phyloP scores from a whole-genome alignment of 371 early-diverging fungal genomes.

The Dentiscutata heterogama region DNA sequence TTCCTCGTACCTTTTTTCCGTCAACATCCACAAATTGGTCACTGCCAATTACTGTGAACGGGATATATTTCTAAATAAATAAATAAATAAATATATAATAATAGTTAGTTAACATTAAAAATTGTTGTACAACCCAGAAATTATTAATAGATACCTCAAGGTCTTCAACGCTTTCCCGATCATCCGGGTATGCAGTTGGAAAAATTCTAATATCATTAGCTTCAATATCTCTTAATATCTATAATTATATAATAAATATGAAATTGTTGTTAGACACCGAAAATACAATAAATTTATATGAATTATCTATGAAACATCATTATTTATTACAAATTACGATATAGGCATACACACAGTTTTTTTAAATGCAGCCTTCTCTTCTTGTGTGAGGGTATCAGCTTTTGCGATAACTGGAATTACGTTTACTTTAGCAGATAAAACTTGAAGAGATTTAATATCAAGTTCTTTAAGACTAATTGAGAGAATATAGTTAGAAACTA shows the following conservation, averaged over 20 bases:
- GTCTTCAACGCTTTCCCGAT: constrained; percentile 76
- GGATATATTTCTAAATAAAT: constrained; percentile 74
- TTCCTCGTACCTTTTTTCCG: constrained; percentile 83
- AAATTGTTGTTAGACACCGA: background rate
- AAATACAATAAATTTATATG: background rate
- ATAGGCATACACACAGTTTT: constrained; percentile 62
- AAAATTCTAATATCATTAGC: constrained; percentile 80
- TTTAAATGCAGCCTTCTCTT: constrained; percentile 74
- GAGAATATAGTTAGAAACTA: constrained; percentile 44
- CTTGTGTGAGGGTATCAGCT: constrained; percentile 73
- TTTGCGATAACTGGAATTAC: constrained; percentile 90
- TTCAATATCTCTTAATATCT: constrained; percentile 79
- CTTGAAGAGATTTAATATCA: constrained; percentile 89
- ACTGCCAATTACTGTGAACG: constrained; percentile 95
- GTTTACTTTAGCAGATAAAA: constrained; percentile 84
- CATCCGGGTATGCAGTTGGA: constrained; percentile 64
- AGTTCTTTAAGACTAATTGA: constrained; percentile 83
- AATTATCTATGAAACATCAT: background rate
- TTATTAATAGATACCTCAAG: constrained; percentile 64
- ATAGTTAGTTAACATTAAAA: background rate
- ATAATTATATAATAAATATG: constrained; percentile 33
- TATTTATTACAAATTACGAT: background rate
- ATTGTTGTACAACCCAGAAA: background rate
- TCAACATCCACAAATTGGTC: constrained; percentile 77
- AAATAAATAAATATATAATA: background rate